Base-by-base conservation (phyloP, 805 yeast species). In the Hanseniaspora occidentalis region DNA sequence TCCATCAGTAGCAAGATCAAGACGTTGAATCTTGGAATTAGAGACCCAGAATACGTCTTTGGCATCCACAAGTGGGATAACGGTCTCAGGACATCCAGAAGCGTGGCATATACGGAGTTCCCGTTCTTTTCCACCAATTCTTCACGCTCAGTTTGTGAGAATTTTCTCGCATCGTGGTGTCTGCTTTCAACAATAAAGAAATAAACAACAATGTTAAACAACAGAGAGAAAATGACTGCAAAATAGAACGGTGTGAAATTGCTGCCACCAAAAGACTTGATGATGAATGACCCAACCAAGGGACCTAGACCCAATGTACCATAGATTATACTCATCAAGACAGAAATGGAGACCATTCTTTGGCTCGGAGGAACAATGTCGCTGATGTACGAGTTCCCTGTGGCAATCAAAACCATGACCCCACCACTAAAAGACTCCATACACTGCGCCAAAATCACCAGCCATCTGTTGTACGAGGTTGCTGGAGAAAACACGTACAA, bases 281-380 rank as follows among this genome's bases (percentile, higher is more conserved):
- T 49, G 1, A 64, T 36, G 0, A 62, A 24, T 25, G 77, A 71
- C 2, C 84, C 77, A 1, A 70, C 40, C 29, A 77, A 45, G 0
- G 94, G 92, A 1, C 89, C 92, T 7, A 70, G 10, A 1, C 79
- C 79, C 47, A 75, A 50, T 0, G 86, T 82, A 3, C 69, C 63
- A 50, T 72, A 78, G 38, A 80, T 57, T 14, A 71, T 58, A 9
- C 88, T 83, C 53, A 71, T 64, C 20, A 72, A 61, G 22, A 74
- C 60, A 2, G 44, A 41, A 27, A 41, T 41, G 10, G 88, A 84
- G 47, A 83, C 62, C 19, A 75, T 69, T 45, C 94, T 62, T 41
- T 71, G 66, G 25, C 64, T 67, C 1, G 83, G 70, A 17, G 76
- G 79, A 6, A 77, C 77, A 31, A 84, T 75, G 60, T 85, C 95